Evolutionary conservation across 1,139 yeast species (phyloP), one percentile per base, ranked within the genome.

Genomic region (Candida mesenterica): DNA sequence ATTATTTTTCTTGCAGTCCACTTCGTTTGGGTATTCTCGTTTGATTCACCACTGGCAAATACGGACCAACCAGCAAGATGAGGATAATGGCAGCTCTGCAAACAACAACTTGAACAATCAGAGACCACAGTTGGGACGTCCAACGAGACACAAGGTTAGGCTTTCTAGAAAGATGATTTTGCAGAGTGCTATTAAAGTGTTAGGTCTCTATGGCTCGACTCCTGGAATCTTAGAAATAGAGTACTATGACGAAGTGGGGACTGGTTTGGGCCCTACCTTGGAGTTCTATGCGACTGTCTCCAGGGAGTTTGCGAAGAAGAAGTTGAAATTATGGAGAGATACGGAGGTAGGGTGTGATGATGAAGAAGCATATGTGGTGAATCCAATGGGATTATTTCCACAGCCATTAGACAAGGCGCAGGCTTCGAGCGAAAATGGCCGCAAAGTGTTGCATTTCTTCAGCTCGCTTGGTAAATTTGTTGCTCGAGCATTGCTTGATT

Each of bases 201-300:
- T 92, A 61, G 82, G 79, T 28, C 65, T 78, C 37, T 84, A 88
- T 56, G 96, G 95, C 0, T 64, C 88, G 0, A 75, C 83, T 13
- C 92, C 96, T 0, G 85, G 89, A 25, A 70, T 87, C 5, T 64
- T 92, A 31, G 97, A 92, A 50, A 82, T 92, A 40, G 97, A 90
- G 54, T 92, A 85, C 52, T 81, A 75, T 46, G 90, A 84, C 49
- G 98, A 92, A 55, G 96, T 76, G n/a, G 98, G 98, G 9, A 83
- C 96, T 1, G 98, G 98, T 0, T 63, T 89, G 34, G 98, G 98
- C 0, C 98, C 98, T 2, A 92, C 98, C 0, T 68, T 90, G 43
- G 98, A 92, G 57, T 92, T 92, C 53, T 92, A 88, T 54, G 79
- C 97, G 0, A 67, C 74, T 10, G 92, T 87, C 4, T 88, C 97